Evolutionary conservation across 2,329 filamentous ascomycete species (phyloP), one percentile per base, ranked within the genome.

Genomic region (Teratosphaeria gauchensis): DNA sequence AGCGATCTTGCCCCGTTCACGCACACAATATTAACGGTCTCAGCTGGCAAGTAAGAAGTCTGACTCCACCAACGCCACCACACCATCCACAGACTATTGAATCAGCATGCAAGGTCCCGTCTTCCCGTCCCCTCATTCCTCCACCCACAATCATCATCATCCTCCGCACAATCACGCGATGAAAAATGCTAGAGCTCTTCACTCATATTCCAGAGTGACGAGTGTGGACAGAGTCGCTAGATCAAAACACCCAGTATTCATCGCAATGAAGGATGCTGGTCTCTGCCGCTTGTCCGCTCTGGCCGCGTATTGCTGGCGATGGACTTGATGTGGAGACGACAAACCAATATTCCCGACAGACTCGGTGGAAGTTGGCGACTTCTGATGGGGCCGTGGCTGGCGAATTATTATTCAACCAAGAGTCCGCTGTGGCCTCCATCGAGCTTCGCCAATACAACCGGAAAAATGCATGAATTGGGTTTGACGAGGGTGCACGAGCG

Each of bases 161-260:
- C 16, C 11, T 8, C 28, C 1, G 28, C n/a, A 35, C 53, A 55
- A n/a, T 35, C 21, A 61, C 54, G 55, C 61, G 62, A 59, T 54
- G 53, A 62, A 64, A 16, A 61, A 64, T 66, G 68, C 68, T 70
- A 69, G 68, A 70, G 68, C 64, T 42, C 63, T 60, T 58, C 55
- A 19, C 38, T n/a, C n/a, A n/a, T n/a, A n/a, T n/a, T n/a, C n/a
- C n/a, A n/a, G n/a, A n/a, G n/a, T n/a, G n/a, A n/a, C n/a, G n/a
- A 62, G 67, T 69, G 68, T 70, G 66, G 68, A 70, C 66, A 69
- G 63, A 67, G 61, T 66, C 64, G 66, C 66, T 53, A 69, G 62
- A 66, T 53, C 56, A 58, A 68, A 53, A n/a, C 31, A 51, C 58
- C 59, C 58, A 62, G 58, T 32, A 53, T 21, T 56, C 21, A 59